These are phyloP conservation scores for Cladophialophora exuberans DNA, from an alignment of 2,329 filamentous ascomycete species.

Conservation along the genomic window DNA sequence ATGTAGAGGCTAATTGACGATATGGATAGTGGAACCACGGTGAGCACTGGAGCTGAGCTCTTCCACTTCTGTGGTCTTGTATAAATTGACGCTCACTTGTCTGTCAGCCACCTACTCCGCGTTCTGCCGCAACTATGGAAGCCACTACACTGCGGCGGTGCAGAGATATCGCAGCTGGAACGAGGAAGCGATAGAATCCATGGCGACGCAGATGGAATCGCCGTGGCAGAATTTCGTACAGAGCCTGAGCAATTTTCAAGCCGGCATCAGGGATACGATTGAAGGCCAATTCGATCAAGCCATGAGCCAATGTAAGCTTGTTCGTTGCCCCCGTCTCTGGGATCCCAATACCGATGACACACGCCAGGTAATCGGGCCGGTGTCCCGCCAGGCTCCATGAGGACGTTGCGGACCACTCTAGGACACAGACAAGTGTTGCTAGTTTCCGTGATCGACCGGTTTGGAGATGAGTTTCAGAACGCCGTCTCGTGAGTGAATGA, in stretches of 20 bases:
- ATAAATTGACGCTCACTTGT: neutral
- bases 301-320: constrained; percentile 7
- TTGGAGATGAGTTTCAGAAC: constrained; percentile 2
- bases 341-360: constrained; percentile 3
- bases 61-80: neutral
- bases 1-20: neutral
- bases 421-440: constrained; percentile 9
- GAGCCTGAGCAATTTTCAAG: neutral
- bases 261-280: neutral
- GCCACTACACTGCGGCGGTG: neutral
- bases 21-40: constrained; percentile 7
- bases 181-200: constrained; percentile 8
- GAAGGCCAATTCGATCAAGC: constrained; percentile 1
- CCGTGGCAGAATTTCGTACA: constrained; percentile 5
- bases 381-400: neutral
- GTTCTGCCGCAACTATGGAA: constrained; percentile 12
- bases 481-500: constrained; percentile 2
- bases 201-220: constrained; percentile 3
- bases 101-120: constrained; percentile 7
- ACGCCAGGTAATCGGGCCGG: neutral
- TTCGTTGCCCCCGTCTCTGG: neutral
- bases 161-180: constrained; percentile 5
- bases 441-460: neutral
- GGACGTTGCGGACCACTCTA: constrained; percentile 4
- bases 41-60: neutral